Conservation (phyloP, 108 stramenopile species). For the Cylindrotheca closterium region DNA sequence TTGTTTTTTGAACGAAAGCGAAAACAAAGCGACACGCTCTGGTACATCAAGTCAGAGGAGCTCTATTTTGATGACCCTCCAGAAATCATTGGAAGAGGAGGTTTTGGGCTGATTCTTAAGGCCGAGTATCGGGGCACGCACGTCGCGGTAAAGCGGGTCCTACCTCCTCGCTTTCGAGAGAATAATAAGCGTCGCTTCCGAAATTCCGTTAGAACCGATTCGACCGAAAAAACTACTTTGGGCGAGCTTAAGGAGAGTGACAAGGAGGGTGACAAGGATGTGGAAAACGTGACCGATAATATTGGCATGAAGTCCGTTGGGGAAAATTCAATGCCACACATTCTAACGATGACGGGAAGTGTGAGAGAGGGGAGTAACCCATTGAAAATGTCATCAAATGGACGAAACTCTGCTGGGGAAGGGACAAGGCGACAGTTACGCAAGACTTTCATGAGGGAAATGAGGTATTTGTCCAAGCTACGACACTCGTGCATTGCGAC, state of each 20-base stretch:
- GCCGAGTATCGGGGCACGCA: conserved; percentile 43
- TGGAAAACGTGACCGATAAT: too few relatives aligned
- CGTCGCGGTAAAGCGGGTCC: conserved; percentile 40
- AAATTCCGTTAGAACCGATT: background rate
- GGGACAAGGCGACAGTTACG: conserved; percentile 1
- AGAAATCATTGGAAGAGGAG: conserved; percentile 37
- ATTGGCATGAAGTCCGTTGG: too few relatives aligned
- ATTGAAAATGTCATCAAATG: background rate
- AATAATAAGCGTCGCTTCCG: background rate
- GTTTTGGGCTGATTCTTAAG: conserved; percentile 40
- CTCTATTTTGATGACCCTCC: conserved; percentile 44
- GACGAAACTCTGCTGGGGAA: background rate
- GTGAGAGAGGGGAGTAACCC: too few relatives aligned
- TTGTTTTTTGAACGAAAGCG: conserved; percentile 23
- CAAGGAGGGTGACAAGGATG: background rate
- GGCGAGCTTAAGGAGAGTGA: background rate
- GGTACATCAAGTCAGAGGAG: conserved; percentile 41
- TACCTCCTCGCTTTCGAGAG: conserved; percentile 26
- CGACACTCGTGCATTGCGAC: conserved; percentile 60
- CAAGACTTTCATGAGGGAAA: conserved; percentile 45
- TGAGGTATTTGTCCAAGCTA: conserved; percentile 46
- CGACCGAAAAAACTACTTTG: background rate
- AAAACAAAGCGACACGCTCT: conserved; percentile 38
- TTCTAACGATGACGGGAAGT: too few relatives aligned
- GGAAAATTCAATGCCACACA: too few relatives aligned